Base-by-base conservation (phyloP, 805 yeast genomes). In the Komagataella kurtzmanii region DNA sequence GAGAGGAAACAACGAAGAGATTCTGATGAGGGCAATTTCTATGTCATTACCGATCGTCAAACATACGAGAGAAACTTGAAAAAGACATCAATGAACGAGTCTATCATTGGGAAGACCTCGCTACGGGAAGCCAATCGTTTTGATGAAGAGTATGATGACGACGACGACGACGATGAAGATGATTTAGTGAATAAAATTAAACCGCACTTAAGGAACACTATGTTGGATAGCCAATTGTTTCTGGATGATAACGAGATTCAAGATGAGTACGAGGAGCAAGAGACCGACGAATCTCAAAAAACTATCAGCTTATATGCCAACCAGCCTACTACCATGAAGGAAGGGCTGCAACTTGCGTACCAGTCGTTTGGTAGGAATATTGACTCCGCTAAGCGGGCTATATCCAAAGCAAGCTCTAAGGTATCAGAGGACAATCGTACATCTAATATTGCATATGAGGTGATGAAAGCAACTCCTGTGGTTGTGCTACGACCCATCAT, bases 401-500 rank as follows among this genome's bases (percentile, higher is more conserved):
- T 90, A 7, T 58, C 72, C 47, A 74, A 74, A 7, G 80, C 91
- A 4, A 76, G 81, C 17, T 69, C 74, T 3, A 84, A 80, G 45
- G 76, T 88, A 7, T 72, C 80, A 24, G 83, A 77, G n/a, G 73
- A 83, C 24, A 83, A 80, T 0, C 79, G 75, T 54, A 80, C 88
- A 0, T 83, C 78, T 58, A 83, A 75, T 3, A 87, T 90, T 0
- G 77, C 87, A 0, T 65, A 72, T 17, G 81, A 88, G 1, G 71
- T 88, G 12, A 82, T 86, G 12, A 78, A 77, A 56, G 88, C 85
- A 0, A 80, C 95, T 1, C 97, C 97, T 0, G 79, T 88, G 14
- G 82, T 88, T 17, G 65, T 90, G 14, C 73, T 90, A 2, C 65
- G 97, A 46, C 97, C 97, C 2, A 75, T 88, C 55, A 88, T 90